Evolutionary conservation across 2,329 filamentous ascomycete genomes (phyloP), one percentile per base, ranked within the genome.

Genomic region (Colletotrichum endophyticum): DNA sequence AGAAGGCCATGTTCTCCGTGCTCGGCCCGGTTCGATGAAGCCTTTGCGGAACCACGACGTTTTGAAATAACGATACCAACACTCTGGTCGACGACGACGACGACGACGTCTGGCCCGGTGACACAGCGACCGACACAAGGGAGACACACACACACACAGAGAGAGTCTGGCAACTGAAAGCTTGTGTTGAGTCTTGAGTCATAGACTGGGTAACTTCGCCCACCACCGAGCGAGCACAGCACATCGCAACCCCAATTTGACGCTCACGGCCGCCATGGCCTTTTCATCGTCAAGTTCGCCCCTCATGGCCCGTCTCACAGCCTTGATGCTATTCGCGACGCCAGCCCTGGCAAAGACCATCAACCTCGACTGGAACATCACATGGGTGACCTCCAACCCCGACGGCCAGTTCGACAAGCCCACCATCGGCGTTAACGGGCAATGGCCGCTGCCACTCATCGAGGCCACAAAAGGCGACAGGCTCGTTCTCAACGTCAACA

Each of bases 391-490:
- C 70, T 88, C 89, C 11, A 89, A 91, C 69, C 93, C 93, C 1
- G 93, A 94, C 85, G 91, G 91, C 5, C 81, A 86, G 44, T 86
- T 87, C 34, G 83, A 86, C 11, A 88, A 93, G 61, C 88, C 90
- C 34, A 88, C 90, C 2, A 92, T 94, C 80, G 92, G 91, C 13
- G 91, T 95, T 81, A 95, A 95, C 80, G 88, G 88, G 15, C 82
- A 90, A 81, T 94, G 93, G 91, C 93, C 93, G 4, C 88, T 92
- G 30, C 93, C 93, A 2, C 81, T 86, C 15, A 90, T 93, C 61
- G 87, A 89, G 70, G 91, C 89, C 9, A 87, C 86, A 70, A 87
- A 88, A 76, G 91, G 90, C 68, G 91, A 92, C 76, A 85, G 83
- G 19, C 78, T 91, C 49, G 81, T 89, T 13, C 84, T 91, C 59